A percentile compares a stretch with the other conserved stretches of the same genome.
Evolutionary conservation across 192 early-diverging fungal species (phyloP).

Genomic region (Mortierella alpina): DNA sequence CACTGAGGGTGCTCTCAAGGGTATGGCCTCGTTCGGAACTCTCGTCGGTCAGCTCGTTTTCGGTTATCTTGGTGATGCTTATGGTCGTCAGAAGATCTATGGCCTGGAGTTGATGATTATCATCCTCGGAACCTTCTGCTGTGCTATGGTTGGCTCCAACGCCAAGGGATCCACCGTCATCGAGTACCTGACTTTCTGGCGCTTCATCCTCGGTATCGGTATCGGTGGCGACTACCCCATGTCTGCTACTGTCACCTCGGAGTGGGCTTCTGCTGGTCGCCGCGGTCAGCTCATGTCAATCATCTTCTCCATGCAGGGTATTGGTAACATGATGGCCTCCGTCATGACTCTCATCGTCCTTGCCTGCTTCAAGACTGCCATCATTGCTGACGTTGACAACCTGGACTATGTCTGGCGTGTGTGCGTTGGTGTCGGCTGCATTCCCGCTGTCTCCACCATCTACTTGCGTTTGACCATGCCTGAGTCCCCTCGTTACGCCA

Average conservation of each 20-base stretch:
- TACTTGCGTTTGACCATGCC: conserved; percentile 92
- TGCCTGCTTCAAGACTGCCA: conserved; percentile 71
- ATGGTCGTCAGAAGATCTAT: conserved; percentile 93
- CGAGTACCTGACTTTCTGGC: conserved; percentile 74
- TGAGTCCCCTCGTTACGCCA: conserved; percentile 87
- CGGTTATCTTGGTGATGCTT: conserved; percentile 84
- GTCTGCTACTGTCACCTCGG: conserved; percentile 92
- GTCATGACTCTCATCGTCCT: conserved; percentile 77
- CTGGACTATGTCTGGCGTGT: conserved; percentile 93
- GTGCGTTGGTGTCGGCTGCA: conserved; percentile 79
- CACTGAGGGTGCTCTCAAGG: conserved; percentile 84
- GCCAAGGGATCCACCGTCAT: conserved; percentile 75
- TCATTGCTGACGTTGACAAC: conserved; percentile 69
- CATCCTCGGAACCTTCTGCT: conserved; percentile 87
- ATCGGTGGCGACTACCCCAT: conserved; percentile 88
- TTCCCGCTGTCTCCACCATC: conserved; percentile 83
- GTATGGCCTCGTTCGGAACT: conserved; percentile 88
- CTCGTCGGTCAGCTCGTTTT: conserved; percentile 92
- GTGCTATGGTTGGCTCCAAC: conserved; percentile 76
- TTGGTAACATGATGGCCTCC: conserved; percentile 84
- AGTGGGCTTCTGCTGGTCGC: conserved; percentile 82
- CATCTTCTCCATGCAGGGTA: conserved; percentile 93
- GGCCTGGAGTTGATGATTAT: conserved; percentile 92
- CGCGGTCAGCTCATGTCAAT: conserved; percentile 86
- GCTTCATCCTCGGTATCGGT: conserved; percentile 81